Percentiles rank a stretch among this genome's conserved stretches.
phyloP scores from a whole-genome alignment of 345 rosid species.

The Moringa oleifera region DNA sequence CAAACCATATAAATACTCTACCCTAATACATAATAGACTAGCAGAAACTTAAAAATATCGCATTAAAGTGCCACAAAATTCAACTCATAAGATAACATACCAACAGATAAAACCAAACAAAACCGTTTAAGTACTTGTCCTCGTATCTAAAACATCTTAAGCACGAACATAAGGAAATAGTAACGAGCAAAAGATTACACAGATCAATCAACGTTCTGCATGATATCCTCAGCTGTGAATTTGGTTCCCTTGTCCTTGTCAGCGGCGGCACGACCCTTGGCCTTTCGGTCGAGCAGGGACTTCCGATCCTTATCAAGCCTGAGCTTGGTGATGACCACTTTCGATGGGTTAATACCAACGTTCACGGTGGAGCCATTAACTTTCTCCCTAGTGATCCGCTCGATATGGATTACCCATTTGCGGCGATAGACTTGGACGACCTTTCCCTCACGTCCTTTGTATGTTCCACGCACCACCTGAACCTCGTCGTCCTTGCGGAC shows the following conservation, averaged over 20 bases:
- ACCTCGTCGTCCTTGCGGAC: conserved; percentile 71
- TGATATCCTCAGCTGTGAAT: conserved; percentile 58
- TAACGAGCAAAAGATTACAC: neutral
- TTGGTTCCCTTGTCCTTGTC: conserved; percentile 72
- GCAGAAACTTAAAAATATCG: too few species aligned
- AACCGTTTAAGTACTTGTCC: too few species aligned
- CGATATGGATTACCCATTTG: conserved; percentile 77
- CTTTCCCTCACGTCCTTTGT: conserved; percentile 68
- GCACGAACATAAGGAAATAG: too few species aligned
- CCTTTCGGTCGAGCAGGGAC: conserved; percentile 56
- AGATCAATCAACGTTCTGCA: conserved; percentile 54
- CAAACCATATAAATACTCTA: too few species aligned
- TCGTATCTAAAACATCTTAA: too few species aligned
- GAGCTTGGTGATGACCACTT: conserved; percentile 57
- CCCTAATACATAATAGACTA: too few species aligned
- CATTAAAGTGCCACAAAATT: too few species aligned
- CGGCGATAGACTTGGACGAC: conserved; percentile 63
- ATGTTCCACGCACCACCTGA: conserved; percentile 61
- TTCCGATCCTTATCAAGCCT: conserved; percentile 67
- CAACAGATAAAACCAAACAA: too few species aligned
- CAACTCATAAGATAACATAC: too few species aligned
- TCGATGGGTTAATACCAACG: conserved; percentile 60
- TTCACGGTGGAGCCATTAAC: conserved; percentile 72
- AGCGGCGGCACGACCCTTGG: conserved; percentile 62
- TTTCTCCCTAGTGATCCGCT: conserved; percentile 67